These are phyloP conservation scores for Parascedosporium putredinis DNA, from an alignment of 2,329 filamentous ascomycete genomes.

Conservation along the genomic window DNA sequence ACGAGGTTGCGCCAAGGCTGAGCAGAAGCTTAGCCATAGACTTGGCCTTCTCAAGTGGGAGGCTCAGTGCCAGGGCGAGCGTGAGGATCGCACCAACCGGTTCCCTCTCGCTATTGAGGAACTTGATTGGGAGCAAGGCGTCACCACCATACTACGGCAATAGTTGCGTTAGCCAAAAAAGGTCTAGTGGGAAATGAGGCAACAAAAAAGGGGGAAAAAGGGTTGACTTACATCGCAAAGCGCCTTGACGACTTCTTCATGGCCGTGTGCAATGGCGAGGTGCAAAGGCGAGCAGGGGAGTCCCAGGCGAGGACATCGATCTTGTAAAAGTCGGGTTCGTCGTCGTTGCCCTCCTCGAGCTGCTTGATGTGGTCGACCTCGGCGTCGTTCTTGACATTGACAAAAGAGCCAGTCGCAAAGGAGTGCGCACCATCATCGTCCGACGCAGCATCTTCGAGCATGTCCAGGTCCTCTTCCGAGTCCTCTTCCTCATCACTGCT, in stretches of 20 bases:
- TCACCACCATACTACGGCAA: conserved; percentile 62
- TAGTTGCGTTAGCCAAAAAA: not conserved
- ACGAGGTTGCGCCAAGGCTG: conserved; percentile 58
- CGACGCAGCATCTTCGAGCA: conserved; percentile 34
- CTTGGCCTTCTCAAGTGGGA: conserved; percentile 52
- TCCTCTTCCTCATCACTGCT: conserved; percentile 18
- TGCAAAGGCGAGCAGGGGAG: conserved; percentile 64
- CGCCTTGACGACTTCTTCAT: conserved; percentile 56
- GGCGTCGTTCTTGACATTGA: conserved; percentile 50
- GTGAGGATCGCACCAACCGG: conserved; percentile 55
- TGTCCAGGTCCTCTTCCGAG: conserved; percentile 26
- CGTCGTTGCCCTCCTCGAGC: conserved; percentile 42
- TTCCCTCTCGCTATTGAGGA: conserved; percentile 36
- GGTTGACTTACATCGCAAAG: conserved; percentile 45
- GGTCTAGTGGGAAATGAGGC: conserved; percentile 11
- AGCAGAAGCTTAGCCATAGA: conserved; percentile 57
- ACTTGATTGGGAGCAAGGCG: conserved; percentile 63
- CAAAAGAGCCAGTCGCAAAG: conserved; percentile 60
- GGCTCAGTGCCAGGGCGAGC: conserved; percentile 54
- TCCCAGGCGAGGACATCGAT: conserved; percentile 76
- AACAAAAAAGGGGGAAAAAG: not conserved
- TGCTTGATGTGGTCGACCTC: conserved; percentile 30
- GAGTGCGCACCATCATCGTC: conserved; percentile 38
- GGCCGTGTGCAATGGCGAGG: conserved; percentile 64
- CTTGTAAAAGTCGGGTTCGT: conserved; percentile 71